Evolutionary conservation across 2,329 filamentous ascomycete genomes (phyloP).

Genomic region (Aspergillus sp.): DNA sequence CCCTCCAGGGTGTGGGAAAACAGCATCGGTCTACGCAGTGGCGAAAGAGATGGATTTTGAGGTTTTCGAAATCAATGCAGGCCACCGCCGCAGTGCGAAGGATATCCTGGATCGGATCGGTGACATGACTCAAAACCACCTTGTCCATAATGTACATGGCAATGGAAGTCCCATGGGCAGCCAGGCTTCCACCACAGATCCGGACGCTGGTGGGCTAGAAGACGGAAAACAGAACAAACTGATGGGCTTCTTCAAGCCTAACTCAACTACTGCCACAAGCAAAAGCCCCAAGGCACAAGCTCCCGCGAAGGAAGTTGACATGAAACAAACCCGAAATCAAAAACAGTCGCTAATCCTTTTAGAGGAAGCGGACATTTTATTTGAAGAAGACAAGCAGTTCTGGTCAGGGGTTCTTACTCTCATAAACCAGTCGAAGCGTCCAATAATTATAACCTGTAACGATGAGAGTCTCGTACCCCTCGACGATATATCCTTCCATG

Average conservation of each 20-base stretch:
- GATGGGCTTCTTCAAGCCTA: constrained; percentile 74
- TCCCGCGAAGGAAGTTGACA: constrained; percentile 22
- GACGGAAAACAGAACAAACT: constrained; percentile 75
- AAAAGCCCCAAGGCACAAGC: constrained; percentile 18
- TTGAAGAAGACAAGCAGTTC: constrained; percentile 94
- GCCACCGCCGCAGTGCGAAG: constrained; percentile 78
- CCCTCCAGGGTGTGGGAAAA: constrained; percentile 88
- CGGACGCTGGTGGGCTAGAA: constrained; percentile 58
- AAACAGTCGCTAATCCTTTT: constrained; percentile 93
- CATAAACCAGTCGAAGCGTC: constrained; percentile 80
- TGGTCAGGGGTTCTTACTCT: constrained; percentile 80
- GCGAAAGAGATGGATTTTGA: constrained; percentile 91
- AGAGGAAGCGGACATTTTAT: constrained; percentile 91
- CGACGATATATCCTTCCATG: constrained; percentile 73
- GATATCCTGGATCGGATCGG: constrained; percentile 90
- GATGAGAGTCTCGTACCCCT: constrained; percentile 80
- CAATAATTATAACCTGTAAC: constrained; percentile 94
- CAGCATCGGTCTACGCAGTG: constrained; percentile 85
- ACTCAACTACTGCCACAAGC: constrained; percentile 34
- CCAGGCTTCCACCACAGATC: constrained; percentile 33
- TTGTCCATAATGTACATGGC: constrained; percentile 61
- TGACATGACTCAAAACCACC: constrained; percentile 94
- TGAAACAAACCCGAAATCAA: constrained; percentile 54
- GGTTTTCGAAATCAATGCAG: constrained; percentile 89
- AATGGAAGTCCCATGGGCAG: constrained; percentile 26